These are phyloP conservation scores for Pseudozyma tsukubaensis DNA, from an alignment of 1,284 basidiomycete species.

Conservation along the genomic window DNA sequence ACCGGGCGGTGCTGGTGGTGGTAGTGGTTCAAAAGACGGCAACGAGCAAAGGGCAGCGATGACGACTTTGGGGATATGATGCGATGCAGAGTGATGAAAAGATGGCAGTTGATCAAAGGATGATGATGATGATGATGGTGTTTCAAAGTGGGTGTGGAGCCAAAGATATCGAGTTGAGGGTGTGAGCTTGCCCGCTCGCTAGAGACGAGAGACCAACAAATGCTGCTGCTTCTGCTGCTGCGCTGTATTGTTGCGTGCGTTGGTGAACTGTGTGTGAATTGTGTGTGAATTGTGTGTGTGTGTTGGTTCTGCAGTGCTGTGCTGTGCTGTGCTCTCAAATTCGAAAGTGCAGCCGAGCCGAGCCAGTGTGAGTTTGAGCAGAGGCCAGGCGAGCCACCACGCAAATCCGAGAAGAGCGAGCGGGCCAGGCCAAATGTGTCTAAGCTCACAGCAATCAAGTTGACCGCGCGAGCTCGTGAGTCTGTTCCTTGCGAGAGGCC, in stretches of 20 bases:
- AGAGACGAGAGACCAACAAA: slow-evolving; percentile 15
- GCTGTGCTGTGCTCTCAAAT: slow-evolving; percentile 6
- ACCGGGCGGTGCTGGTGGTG: too few relatives aligned
- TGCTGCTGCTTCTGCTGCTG: slow-evolving; percentile 7
- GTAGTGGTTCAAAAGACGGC: background rate
- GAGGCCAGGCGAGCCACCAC: slow-evolving; percentile 1
- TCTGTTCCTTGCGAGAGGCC: background rate
- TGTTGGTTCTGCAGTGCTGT: slow-evolving; percentile 2
- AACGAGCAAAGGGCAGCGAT: slow-evolving; percentile 4
- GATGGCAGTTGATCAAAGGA: too few relatives aligned
- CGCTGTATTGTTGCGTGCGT: slow-evolving; percentile 2
- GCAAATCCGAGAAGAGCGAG: slow-evolving; percentile 8
- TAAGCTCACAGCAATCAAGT: too few relatives aligned
- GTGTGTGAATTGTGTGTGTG: too few relatives aligned
- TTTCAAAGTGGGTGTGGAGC: slow-evolving; percentile 21
- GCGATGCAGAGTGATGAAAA: slow-evolving; percentile 1
- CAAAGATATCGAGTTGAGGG: slow-evolving; percentile 14
- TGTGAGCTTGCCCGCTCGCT: too few relatives aligned
- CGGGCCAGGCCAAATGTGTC: background rate
- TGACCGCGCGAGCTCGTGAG: slow-evolving; percentile 2
- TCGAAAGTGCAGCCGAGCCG: too few relatives aligned
- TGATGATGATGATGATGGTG: slow-evolving; percentile 5
- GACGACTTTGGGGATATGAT: background rate
- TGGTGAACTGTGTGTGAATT: slow-evolving; percentile 20
- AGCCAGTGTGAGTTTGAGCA: background rate